Conservation (phyloP, 805 yeast species). For the Candida verbasci region DNA sequence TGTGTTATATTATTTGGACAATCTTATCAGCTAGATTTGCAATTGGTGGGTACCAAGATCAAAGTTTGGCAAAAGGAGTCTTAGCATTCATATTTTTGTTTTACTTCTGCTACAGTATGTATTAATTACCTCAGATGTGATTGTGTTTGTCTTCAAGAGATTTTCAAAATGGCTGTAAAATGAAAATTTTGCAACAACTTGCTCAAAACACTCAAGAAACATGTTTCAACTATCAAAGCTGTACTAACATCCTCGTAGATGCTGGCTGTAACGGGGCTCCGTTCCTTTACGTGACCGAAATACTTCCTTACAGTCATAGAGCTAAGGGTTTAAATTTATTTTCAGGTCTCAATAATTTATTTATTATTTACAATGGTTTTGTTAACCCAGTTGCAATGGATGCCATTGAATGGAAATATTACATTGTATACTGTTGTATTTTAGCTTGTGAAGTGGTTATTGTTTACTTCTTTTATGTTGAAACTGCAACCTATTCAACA, state of each 20-base stretch:
- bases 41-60: conserved; percentile 13
- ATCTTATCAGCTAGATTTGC: conserved; percentile 20
- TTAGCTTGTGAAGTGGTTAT: conserved; percentile 24
- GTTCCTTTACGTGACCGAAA: conserved; percentile 42
- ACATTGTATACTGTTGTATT: conserved; percentile 34
- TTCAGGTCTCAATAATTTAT: conserved; percentile 16
- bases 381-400: conserved; percentile 38
- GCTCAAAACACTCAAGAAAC: too few species aligned
- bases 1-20: conserved; percentile 21
- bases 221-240: too few species aligned
- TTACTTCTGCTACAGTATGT: conserved; percentile 18
- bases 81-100: conserved; percentile 22
- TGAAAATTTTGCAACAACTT: too few species aligned
- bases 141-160: too few species aligned
- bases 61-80: conserved; percentile 15
- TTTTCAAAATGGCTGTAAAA: too few species aligned
- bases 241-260: too few species aligned
- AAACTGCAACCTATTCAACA: conserved; percentile 35
- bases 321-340: conserved; percentile 38
- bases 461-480: conserved; percentile 33
- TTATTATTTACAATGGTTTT: conserved; percentile 22
- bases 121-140: conserved; percentile 15
- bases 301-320: conserved; percentile 33
- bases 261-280: conserved; percentile 26
- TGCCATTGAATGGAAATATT: conserved; percentile 40